Conservation (phyloP, 2,329 filamentous ascomycete genomes). For the Zasmidium citrigriseum region DNA sequence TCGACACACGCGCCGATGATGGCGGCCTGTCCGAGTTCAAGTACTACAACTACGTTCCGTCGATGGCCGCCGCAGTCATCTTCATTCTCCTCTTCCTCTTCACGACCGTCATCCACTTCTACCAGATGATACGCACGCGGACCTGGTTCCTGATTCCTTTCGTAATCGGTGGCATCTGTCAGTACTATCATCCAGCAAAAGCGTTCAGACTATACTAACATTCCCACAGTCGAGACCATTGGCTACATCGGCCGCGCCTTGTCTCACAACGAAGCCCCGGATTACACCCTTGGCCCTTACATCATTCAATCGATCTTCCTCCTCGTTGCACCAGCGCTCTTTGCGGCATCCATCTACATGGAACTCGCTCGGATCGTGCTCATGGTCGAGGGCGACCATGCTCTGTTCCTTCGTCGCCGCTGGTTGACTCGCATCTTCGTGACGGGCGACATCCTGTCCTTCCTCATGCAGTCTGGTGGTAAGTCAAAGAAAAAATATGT, state of each 20-base stretch:
- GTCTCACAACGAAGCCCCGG: constrained; percentile 43
- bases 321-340: constrained; percentile 51
- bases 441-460: constrained; percentile 49
- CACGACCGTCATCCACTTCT: constrained; percentile 38
- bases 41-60: constrained; percentile 12
- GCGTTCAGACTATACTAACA: not conserved
- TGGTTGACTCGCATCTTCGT: constrained; percentile 54
- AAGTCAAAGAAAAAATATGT: not conserved
- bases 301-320: constrained; percentile 49
- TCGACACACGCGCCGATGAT: not conserved
- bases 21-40: constrained; percentile 6
- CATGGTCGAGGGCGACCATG: constrained; percentile 43
- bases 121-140: constrained; percentile 39
- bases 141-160: constrained; percentile 57
- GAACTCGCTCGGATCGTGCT: constrained; percentile 49
- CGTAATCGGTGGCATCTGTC: constrained; percentile 47
- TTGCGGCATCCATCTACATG: constrained; percentile 55
- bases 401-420: constrained; percentile 44
- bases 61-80: constrained; percentile 25
- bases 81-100: constrained; percentile 33
- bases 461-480: constrained; percentile 43
- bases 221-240: constrained; percentile 50
- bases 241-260: constrained; percentile 55
- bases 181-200: constrained; percentile 21
- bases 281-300: constrained; percentile 42